Percentiles rank a stretch among this genome's conserved stretches.
These are phyloP conservation scores for Termitomyces sp. DNA, from an alignment of 1,284 basidiomycete species.

Conservation along the genomic window DNA sequence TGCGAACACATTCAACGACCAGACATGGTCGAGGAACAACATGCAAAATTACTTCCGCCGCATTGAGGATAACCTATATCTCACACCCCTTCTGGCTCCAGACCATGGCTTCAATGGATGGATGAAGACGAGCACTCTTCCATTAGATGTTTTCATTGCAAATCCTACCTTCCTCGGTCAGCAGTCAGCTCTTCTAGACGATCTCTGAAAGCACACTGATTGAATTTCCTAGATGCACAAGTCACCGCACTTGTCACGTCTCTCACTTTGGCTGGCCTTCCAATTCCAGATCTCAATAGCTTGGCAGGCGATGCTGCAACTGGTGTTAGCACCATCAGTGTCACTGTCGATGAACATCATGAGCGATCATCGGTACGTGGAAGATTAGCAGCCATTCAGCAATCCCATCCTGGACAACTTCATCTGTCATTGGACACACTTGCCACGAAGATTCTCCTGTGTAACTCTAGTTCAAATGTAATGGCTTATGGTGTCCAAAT, in stretches of 20 bases:
- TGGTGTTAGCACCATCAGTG: constrained; percentile 6
- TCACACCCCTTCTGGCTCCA: constrained; percentile 7
- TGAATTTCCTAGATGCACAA: constrained; percentile 10
- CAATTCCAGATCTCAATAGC: constrained; percentile 14
- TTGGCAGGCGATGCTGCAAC: neutral
- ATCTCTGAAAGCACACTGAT: too few relatives aligned
- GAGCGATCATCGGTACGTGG: constrained; percentile 14
- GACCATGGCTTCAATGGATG: constrained; percentile 24
- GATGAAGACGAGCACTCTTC: constrained; percentile 18
- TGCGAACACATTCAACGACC: constrained; percentile 16
- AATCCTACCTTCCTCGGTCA: constrained; percentile 12
- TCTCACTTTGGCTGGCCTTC: neutral
- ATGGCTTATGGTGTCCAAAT: constrained; percentile 24
- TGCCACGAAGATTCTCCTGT: constrained; percentile 23
- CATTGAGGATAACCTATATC: constrained; percentile 20
- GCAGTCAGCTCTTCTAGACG: neutral
- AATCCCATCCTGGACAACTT: constrained; percentile 8
- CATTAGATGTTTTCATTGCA: constrained; percentile 11
- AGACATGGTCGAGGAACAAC: constrained; percentile 18
- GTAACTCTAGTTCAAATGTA: constrained; percentile 11
- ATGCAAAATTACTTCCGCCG: constrained; percentile 20
- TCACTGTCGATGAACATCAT: constrained; percentile 12
- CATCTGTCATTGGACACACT: constrained; percentile 11
- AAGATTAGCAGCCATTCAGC: constrained; percentile 10
- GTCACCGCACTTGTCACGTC: constrained; percentile 1